These are phyloP conservation scores for Starmera amethionina DNA, from an alignment of 805 yeast species.

Conservation along the genomic window DNA sequence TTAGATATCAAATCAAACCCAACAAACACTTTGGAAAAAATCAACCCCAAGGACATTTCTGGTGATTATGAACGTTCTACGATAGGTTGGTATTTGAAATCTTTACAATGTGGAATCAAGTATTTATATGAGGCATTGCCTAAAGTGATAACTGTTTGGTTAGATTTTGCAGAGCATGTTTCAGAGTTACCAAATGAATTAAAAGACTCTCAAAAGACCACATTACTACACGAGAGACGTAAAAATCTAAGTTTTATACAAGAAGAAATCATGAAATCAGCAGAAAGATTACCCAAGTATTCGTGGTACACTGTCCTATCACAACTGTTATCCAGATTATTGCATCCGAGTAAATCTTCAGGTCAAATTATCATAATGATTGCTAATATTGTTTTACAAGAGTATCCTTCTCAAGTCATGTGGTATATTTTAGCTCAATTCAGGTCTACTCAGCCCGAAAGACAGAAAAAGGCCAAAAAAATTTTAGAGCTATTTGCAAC, in stretches of 20 bases:
- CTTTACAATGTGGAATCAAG: slow-evolving; percentile 52
- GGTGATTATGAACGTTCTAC: slow-evolving; percentile 49
- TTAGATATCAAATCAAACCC: slow-evolving; percentile 47
- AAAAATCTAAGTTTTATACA: slow-evolving; percentile 36
- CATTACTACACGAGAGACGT: slow-evolving; percentile 17
- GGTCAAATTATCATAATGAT: slow-evolving; percentile 47
- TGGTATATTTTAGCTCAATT: slow-evolving; percentile 73
- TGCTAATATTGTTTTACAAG: slow-evolving; percentile 42
- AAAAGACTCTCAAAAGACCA: slow-evolving; percentile 7
- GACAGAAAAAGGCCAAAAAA: slow-evolving; percentile 35
- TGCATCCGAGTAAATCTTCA: slow-evolving; percentile 50
- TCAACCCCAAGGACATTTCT: slow-evolving; percentile 20
- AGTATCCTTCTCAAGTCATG: slow-evolving; percentile 76
- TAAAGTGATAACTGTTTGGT: slow-evolving; percentile 83
- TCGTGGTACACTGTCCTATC: slow-evolving; percentile 80
- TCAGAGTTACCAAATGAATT: slow-evolving; percentile 12
- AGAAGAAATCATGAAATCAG: slow-evolving; percentile 34
- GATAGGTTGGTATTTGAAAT: slow-evolving; percentile 44
- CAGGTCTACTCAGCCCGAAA: slow-evolving; percentile 42
- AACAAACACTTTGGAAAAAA: slow-evolving; percentile 13
- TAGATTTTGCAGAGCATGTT: slow-evolving; percentile 48
- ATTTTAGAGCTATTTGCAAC: slow-evolving; percentile 25
- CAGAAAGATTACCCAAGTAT: slow-evolving; percentile 38
- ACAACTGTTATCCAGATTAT: slow-evolving; percentile 72
- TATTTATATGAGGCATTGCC: slow-evolving; percentile 81